Evolutionary conservation across 805 yeast genomes (phyloP).

Genomic region (Zygoascus tannicola): DNA sequence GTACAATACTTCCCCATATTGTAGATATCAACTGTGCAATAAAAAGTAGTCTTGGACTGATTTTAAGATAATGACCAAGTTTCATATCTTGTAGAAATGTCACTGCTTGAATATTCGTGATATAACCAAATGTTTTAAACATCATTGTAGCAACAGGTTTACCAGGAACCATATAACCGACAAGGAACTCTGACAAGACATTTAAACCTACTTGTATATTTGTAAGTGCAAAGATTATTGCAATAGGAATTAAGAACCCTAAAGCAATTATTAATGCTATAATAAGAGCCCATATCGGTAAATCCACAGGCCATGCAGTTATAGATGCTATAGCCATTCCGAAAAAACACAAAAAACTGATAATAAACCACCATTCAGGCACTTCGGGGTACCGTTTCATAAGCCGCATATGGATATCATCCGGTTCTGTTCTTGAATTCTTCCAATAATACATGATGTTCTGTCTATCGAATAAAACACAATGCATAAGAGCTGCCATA

Average conservation of each 20-base stretch:
- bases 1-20: slow-evolving; percentile 36
- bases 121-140: slow-evolving; percentile 51
- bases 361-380: slow-evolving; percentile 34
- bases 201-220: slow-evolving; percentile 51
- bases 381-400: slow-evolving; percentile 52
- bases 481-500: slow-evolving; percentile 50
- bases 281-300: slow-evolving; percentile 54
- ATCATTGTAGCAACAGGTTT: slow-evolving; percentile 53
- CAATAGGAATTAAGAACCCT: slow-evolving; percentile 50
- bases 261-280: slow-evolving; percentile 45
- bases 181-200: slow-evolving; percentile 54
- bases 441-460: slow-evolving; percentile 43
- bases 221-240: slow-evolving; percentile 53
- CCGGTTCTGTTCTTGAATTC: slow-evolving; percentile 34
- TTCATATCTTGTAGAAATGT: slow-evolving; percentile 48
- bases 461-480: slow-evolving; percentile 46
- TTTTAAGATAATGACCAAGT: slow-evolving; percentile 53
- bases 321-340: slow-evolving; percentile 36
- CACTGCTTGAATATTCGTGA: slow-evolving; percentile 45
- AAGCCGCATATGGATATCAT: slow-evolving; percentile 46
- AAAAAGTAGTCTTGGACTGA: slow-evolving; percentile 55
- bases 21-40: slow-evolving; percentile 40
- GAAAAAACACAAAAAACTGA: slow-evolving; percentile 38
- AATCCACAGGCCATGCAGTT: slow-evolving; percentile 35
- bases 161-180: slow-evolving; percentile 58